Percentiles rank a stretch among this genome's conserved stretches.
Conservation (phyloP, 2,329 filamentous ascomycete genomes). For the Clarireedia hainanense region DNA sequence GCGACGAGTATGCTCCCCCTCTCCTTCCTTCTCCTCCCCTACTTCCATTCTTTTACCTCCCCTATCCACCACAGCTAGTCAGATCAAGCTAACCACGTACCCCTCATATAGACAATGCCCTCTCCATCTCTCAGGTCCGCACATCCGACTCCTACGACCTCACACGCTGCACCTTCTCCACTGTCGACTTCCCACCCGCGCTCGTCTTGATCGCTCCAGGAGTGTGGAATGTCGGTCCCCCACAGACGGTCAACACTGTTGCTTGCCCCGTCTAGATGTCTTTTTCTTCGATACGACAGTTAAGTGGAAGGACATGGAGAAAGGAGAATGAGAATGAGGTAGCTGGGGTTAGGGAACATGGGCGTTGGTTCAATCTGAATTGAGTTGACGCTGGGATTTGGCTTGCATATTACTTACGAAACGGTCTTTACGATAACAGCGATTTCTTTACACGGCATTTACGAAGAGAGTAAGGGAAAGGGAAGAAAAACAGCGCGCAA, state of each 20-base stretch:
- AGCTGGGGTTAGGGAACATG: background rate
- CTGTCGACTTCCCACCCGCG: constrained; percentile 15
- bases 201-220: constrained; percentile 10
- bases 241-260: constrained; percentile 21
- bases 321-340: background rate
- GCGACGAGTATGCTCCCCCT: constrained; percentile 14
- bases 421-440: background rate
- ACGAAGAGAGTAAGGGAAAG: too few species aligned
- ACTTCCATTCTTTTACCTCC: too few species aligned
- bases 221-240: constrained; percentile 22
- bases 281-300: background rate
- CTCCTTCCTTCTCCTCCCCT: background rate
- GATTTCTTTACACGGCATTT: too few species aligned
- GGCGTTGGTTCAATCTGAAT: too few species aligned
- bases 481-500: too few species aligned
- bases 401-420: background rate
- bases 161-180: constrained; percentile 15
- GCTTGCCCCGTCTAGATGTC: constrained; percentile 8
- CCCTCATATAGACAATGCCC: constrained; percentile 14
- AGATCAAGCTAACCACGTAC: background rate
- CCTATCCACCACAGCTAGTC: too few species aligned
- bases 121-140: constrained; percentile 21
- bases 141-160: constrained; percentile 14
- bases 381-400: background rate
- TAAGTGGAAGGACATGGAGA: background rate